Base-by-base conservation (phyloP, 306 rosid species). In the Sphenostylis stenocarpa region DNA sequence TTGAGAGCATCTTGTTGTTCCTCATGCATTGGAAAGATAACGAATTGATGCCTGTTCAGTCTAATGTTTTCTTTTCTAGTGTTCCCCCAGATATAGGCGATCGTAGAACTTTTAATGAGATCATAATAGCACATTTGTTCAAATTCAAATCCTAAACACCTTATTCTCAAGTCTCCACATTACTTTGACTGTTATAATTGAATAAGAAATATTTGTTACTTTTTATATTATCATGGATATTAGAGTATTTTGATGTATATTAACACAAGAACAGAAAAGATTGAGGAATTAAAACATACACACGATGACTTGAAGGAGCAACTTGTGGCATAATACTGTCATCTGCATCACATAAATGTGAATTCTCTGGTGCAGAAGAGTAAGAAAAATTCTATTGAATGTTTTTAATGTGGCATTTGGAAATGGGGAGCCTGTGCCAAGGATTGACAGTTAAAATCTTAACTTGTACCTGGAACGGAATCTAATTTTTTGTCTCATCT, bases 321-420 rank as follows among this genome's bases (percentile, higher is more conserved):
- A 41, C 41, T 58, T 47, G 72, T 63, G 39, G 26, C 68, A 13
- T 39, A 24, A 67, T 67, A 21, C 14, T 20, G 4, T 31, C 38
- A 29, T 58, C 75, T 68, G 57, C 65, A 58, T 70, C 64, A 15
- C 41, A 62, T 5, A 80, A 67, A 72, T 63, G 49, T 13, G 26
- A 49, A 61, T 58, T 61, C 20, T 23, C 24, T 58, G 45, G 48
- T 68, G 26, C 36, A 44, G 65, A 81, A 48, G 38, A 15, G 9
- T 68, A 72, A 21, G 67, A 38, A 79, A 26, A 70, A 47, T 79
- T 79, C 1, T 33, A 58, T 24, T 38, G 28, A 12, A 53, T 61
- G 34, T 17, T 75, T 44, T 49, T 47, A 45, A 29, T 31, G 44
- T 74, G 68, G 36, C 24, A 17, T 53, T 44, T 65, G 65, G 48